Percentiles rank a stretch among this genome's conserved stretches.
Conservation (phyloP, 257 asterid species). For the Plantago ovata region DNA sequence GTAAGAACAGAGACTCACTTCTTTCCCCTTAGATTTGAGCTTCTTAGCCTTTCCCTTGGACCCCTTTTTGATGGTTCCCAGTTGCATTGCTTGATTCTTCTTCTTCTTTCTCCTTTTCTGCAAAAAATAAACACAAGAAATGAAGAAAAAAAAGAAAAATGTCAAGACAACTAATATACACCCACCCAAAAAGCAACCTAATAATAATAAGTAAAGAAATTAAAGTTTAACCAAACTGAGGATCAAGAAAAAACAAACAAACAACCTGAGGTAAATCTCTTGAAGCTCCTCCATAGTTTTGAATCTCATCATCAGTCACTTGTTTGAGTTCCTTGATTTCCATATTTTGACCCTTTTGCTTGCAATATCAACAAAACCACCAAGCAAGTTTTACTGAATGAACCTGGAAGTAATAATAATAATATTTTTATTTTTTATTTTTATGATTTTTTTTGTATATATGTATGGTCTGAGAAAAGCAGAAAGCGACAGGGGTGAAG, state of each 20-base stretch:
- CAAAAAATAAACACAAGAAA: slow-evolving; percentile 9
- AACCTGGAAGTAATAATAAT: background rate
- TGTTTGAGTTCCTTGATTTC: slow-evolving; percentile 22
- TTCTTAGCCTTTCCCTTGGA: slow-evolving; percentile 32
- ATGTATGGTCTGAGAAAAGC: too few species aligned
- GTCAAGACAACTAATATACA: slow-evolving; percentile 1
- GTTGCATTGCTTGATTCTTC: slow-evolving; percentile 24
- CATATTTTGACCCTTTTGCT: slow-evolving; percentile 16
- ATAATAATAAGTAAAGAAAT: slow-evolving; percentile 3
- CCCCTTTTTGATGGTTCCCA: slow-evolving; percentile 36
- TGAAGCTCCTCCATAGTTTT: slow-evolving; percentile 12
- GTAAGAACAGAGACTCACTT: slow-evolving; percentile 31
- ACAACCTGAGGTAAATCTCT: slow-evolving; percentile 32
- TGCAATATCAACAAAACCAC: slow-evolving; percentile 1
- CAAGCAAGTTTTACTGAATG: slow-evolving; percentile 17
- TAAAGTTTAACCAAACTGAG: background rate
- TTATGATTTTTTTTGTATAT: too few species aligned
- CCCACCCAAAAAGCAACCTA: background rate
- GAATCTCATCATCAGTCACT: slow-evolving; percentile 22
- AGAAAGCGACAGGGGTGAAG: too few species aligned
- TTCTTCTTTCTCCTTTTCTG: slow-evolving; percentile 32
- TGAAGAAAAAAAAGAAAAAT: slow-evolving; percentile 11
- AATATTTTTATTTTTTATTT: too few species aligned
- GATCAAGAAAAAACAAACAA: background rate
- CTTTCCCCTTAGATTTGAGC: slow-evolving; percentile 48